Base-by-base conservation (phyloP, 179 eudicot genomes). In the Silene coronaria region DNA sequence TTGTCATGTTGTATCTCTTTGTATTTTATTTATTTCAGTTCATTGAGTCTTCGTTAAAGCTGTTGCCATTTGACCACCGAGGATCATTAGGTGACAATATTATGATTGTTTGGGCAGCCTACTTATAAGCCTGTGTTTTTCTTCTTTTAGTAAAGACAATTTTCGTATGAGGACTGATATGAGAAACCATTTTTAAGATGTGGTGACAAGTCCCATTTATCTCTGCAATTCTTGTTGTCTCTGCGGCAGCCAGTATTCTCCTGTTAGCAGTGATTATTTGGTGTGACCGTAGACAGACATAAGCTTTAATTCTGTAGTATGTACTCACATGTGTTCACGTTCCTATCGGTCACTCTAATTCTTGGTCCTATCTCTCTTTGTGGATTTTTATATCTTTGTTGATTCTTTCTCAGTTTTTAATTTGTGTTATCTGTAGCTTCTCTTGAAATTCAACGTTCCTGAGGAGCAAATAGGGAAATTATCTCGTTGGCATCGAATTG, bases 401-500 rank as follows among this genome's bases (percentile, higher is more conserved):
- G 9, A 17, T 45, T 45, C 14, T 12, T 45, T 45, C 71, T 79
- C 26, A 70, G 45, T 14, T 45, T 38, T 21, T 27, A 53, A 64
- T 63, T 53, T 24, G 77, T 78, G 32, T 55, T 71, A 51, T 66
- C 12, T 67, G 24, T 77, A 95, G 97, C 95, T 95, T 86, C 97
- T 95, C 58, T 81, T 89, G 48, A 95, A 92, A 77, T 95, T 95
- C 84, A 88, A 88, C 76, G 88, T 91, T 75, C 86, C 97, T 46
- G 99, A 91, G 74, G 95, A 92, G 32, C 95, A 95, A 73, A 95
- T 95, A 70, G 88, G 82, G 57, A 91, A 89, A 79, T 86, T 76
- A 64, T 89, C 96, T 63, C 91, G 99, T 67, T 95, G 99, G 99
- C 99, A 95, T 76, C 87, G 99, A 19, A 95, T 95, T 81, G 99